Evolutionary conservation across 2,329 filamentous ascomycete genomes (phyloP).

Genomic region (Penicillium sp.): DNA sequence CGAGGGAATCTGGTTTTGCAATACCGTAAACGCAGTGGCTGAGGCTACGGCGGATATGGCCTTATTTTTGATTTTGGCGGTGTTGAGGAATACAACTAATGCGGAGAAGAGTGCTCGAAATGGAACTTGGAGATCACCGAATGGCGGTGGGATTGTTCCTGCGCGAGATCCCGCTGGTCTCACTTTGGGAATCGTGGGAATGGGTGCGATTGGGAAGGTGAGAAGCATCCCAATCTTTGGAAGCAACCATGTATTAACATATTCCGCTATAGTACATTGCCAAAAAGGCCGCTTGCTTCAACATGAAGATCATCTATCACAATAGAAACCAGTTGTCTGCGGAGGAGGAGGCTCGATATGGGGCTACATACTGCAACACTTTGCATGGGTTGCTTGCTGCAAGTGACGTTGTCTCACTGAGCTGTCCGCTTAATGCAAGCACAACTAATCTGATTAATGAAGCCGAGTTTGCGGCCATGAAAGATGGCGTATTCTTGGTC

Average conservation of each 20-base stretch:
- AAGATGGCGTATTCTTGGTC: constrained; percentile 45
- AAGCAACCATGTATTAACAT: background rate
- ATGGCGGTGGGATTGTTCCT: constrained; percentile 23
- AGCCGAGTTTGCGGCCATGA: constrained; percentile 47
- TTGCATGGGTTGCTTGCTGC: constrained; percentile 42
- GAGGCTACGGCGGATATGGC: constrained; percentile 56
- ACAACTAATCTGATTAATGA: constrained; percentile 45
- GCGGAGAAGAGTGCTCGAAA: constrained; percentile 39
- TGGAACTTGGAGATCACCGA: constrained; percentile 40
- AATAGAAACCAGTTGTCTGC: constrained; percentile 40
- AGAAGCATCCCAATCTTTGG: background rate
- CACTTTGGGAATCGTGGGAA: constrained; percentile 51
- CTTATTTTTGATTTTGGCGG: constrained; percentile 47
- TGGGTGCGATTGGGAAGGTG: constrained; percentile 51
- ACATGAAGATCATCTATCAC: constrained; percentile 47
- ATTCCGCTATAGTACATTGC: constrained; percentile 33
- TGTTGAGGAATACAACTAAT: constrained; percentile 47
- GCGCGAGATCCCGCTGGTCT: constrained; percentile 46
- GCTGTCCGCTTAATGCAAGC: constrained; percentile 47
- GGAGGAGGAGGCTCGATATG: constrained; percentile 33
- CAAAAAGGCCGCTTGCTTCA: constrained; percentile 42
- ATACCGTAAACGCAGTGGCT: constrained; percentile 53
- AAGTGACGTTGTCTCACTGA: constrained; percentile 49
- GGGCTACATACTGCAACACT: constrained; percentile 37
- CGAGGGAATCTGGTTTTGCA: constrained; percentile 55